These are phyloP conservation scores for Cladochytrium replicatum DNA, from an alignment of 192 early-diverging fungal species.

Conservation along the genomic window DNA sequence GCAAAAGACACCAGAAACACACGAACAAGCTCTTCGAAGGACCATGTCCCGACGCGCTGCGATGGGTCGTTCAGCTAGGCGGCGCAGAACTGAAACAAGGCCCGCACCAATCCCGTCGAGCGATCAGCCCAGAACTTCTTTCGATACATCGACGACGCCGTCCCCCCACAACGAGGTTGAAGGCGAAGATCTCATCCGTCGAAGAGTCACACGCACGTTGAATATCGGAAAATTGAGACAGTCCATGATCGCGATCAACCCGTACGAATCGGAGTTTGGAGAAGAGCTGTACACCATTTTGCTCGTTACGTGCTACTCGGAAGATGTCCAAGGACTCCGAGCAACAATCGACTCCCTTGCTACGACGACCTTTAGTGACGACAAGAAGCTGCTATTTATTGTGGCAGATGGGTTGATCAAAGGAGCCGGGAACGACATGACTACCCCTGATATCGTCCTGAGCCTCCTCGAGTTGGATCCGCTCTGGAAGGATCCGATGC, in stretches of 20 bases:
- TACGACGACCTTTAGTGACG: conserved; percentile 58
- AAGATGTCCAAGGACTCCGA: conserved; percentile 59
- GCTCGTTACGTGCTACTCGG: conserved; percentile 72
- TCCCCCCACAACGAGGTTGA: no score
- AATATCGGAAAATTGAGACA: no score
- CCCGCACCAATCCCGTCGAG: background rate
- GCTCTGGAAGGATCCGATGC: conserved; percentile 18
- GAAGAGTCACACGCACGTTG: no score
- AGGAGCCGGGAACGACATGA: conserved; percentile 58
- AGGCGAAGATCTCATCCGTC: no score
- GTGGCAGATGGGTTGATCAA: conserved; percentile 42
- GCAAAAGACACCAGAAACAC: no score
- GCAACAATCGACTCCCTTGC: conserved; percentile 69
- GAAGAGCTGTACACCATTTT: conserved; percentile 52
- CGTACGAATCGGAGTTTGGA: background rate
- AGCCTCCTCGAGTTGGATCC: conserved; percentile 31
- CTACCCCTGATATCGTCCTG: conserved; percentile 67
- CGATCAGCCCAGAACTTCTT: background rate
- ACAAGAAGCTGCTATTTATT: conserved; percentile 68
- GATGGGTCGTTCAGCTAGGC: background rate
- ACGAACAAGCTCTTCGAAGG: no score
- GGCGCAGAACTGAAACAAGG: no score
- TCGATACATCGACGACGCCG: background rate
- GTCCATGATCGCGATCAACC: background rate
- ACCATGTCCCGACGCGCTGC: background rate